Conservation (phyloP, 1,139 yeast species). For the Magnusiomyces ingens region DNA sequence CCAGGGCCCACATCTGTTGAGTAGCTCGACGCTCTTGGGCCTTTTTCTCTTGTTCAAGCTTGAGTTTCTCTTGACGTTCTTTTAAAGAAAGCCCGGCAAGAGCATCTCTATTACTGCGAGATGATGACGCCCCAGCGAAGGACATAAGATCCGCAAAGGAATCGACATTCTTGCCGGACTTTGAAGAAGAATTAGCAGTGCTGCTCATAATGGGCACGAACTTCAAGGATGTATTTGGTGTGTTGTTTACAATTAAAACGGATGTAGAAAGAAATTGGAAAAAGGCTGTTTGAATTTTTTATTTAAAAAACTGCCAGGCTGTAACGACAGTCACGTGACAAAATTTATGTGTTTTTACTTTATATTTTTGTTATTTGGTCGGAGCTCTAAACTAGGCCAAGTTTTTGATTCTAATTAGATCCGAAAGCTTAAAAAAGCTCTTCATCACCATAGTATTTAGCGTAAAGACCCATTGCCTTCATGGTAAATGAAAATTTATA, state of each 20-base stretch:
- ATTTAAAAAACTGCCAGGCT: no score
- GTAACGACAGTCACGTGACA: no score
- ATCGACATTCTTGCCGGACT: constrained; percentile 12
- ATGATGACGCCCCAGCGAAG: constrained; percentile 16
- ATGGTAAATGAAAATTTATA: constrained; percentile 86
- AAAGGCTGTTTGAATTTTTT: no score
- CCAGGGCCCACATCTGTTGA: constrained; percentile 7
- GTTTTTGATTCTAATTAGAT: not conserved
- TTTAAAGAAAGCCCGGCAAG: constrained; percentile 23
- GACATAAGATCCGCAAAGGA: constrained; percentile 23
- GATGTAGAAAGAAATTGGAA: no score
- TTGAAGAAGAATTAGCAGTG: no score
- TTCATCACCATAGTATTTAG: constrained; percentile 23
- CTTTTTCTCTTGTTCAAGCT: constrained; percentile 12
- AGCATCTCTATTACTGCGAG: constrained; percentile 11
- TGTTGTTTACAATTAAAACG: no score
- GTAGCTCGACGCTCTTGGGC: constrained; percentile 5
- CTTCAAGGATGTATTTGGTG: no score
- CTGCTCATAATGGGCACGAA: no score
- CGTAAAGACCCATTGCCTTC: constrained; percentile 82
- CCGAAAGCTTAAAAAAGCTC: not conserved
- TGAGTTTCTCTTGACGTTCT: constrained; percentile 23
- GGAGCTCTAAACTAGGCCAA: no score
- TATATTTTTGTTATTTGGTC: no score
- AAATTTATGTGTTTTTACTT: no score